Evolutionary conservation across 805 yeast species (phyloP).

Genomic region (Teunomyces kruisii): DNA sequence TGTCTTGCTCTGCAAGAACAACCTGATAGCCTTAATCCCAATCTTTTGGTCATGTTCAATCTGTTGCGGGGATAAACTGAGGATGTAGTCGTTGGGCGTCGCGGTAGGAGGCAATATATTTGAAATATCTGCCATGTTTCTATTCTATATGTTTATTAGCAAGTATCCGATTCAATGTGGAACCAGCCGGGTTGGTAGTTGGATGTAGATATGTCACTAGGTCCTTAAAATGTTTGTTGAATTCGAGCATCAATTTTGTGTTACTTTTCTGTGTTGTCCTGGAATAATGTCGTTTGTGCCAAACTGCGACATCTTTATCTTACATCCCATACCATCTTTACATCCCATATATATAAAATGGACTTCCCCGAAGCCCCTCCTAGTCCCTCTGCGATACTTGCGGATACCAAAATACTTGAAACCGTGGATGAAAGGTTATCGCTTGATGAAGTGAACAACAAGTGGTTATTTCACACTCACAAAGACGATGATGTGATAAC

Average conservation of each 20-base stretch:
- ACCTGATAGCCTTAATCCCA: constrained; percentile 81
- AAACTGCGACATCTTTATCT: background rate
- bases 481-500: constrained; percentile 7
- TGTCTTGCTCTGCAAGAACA: constrained; percentile 83
- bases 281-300: background rate
- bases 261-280: background rate
- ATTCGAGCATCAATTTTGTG: background rate
- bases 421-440: constrained; percentile 22
- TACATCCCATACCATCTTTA: background rate
- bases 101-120: constrained; percentile 22
- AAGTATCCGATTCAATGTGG: background rate
- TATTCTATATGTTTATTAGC: background rate
- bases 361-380: constrained; percentile 20
- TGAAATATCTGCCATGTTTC: constrained; percentile 20
- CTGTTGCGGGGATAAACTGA: constrained; percentile 40
- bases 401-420: background rate
- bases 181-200: background rate
- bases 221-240: background rate
- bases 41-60: constrained; percentile 61
- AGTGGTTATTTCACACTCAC: constrained; percentile 18
- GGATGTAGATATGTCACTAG: background rate
- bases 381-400: constrained; percentile 4
- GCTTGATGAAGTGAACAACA: constrained; percentile 18
- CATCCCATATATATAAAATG: background rate
- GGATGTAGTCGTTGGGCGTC: constrained; percentile 44